Evolutionary conservation across 106 monocot genomes (phyloP), one percentile per base, ranked within the genome.

Genomic region (Phalaenopsis aphrodite): DNA sequence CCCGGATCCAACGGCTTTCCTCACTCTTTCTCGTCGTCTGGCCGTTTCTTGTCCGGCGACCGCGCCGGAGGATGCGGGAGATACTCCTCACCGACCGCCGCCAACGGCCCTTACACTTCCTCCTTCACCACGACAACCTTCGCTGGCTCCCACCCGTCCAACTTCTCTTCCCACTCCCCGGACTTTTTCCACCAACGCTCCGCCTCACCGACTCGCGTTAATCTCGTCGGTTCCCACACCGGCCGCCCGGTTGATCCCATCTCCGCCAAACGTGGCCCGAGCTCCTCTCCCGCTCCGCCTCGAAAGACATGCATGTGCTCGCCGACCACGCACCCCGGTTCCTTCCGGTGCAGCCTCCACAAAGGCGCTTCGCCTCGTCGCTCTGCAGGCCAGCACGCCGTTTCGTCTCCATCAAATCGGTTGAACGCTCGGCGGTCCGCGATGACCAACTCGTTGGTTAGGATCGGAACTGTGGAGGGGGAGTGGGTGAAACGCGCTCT

Each of bases 251-350:
- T 84, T 78, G 81, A 39, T 30, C 39, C 76, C 0, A 39, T 84
- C 41, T 47, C 77, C 5, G 83, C 85, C 56, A 80, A 81, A 17
- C 48, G 80, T n/a, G 64, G 82, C 19, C 76, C 75, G 45, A 55
- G 72, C 48, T 24, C 72, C 65, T 56, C 78, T 18, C 39, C 46
- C 41, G 64, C 55, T 80, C 83, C 9, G 80, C 80, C 4, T 85
- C 85, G 38, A 79, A 87, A 76, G 82, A 91, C 86, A 7, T 91
- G 91, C 78, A 82, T 88, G 84, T 91, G 91, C 81, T 88, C 91
- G 8, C 91, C 91, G 75, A 91, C 88, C 57, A 91, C 82, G 4
- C 91, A 91, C n/a, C 91, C 91, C 4, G 91, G 91, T 0, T 88
- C 91, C 30, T 91, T 86, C 82, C 88, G 91, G 1, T 91, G 91